Evolutionary conservation across 2,329 filamentous ascomycete species (phyloP).

Genomic region (Cladosporium sp.): DNA sequence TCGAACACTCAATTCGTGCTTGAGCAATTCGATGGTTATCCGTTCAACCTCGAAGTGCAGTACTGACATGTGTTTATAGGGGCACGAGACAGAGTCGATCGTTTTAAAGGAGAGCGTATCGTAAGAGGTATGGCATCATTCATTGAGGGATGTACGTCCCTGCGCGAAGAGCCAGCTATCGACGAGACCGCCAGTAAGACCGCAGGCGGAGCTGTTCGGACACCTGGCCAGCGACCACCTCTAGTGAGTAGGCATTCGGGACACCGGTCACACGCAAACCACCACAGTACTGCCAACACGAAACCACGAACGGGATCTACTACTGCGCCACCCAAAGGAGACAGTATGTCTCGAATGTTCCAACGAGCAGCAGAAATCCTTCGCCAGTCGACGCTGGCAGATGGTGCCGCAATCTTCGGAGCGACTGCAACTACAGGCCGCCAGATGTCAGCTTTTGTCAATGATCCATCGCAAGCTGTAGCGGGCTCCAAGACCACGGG

Average conservation of each 20-base stretch:
- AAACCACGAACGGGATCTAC: not conserved
- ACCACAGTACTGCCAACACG: not conserved
- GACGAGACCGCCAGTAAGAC: slow-evolving; percentile 2
- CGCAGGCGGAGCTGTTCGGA: not conserved
- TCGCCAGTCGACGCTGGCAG: slow-evolving; percentile 27
- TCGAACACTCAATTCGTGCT: too few relatives aligned
- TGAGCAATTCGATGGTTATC: too few relatives aligned
- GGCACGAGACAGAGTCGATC: slow-evolving; percentile 32
- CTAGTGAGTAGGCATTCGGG: slow-evolving; percentile 16
- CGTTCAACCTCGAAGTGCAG: too few relatives aligned
- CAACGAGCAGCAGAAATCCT: slow-evolving; percentile 24
- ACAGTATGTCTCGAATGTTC: slow-evolving; percentile 22
- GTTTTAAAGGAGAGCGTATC: slow-evolving; percentile 22
- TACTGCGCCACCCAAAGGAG: slow-evolving; percentile 9
- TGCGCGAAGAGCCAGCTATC: not conserved
- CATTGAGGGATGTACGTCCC: slow-evolving; percentile 18
- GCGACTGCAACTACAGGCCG: slow-evolving; percentile 19
- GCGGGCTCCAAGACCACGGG: not conserved
- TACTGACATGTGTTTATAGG: slow-evolving; percentile 13
- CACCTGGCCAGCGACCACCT: slow-evolving; percentile 12
- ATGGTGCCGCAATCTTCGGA: slow-evolving; percentile 27
- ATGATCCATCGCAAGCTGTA: not conserved
- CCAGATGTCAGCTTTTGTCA: slow-evolving; percentile 7
- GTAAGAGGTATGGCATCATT: slow-evolving; percentile 22
- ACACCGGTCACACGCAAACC: not conserved